phyloP scores from a whole-genome alignment of 495 filamentous ascomycete species.

The Neurospora sp. region DNA sequence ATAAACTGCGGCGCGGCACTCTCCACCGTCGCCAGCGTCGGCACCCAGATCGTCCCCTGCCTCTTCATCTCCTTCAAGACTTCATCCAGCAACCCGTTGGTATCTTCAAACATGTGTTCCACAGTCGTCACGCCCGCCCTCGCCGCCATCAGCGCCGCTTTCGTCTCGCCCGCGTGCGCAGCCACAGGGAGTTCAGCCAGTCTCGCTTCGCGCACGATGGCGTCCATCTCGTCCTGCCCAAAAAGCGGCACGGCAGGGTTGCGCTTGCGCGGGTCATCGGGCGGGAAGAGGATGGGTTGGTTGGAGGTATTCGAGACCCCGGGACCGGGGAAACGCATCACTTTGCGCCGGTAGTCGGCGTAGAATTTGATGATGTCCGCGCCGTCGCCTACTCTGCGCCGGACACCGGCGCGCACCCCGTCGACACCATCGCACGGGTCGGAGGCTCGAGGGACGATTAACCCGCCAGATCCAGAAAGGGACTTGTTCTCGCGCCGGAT shows the following conservation, averaged over 20 bases:
- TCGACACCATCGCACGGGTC: constrained; percentile 36
- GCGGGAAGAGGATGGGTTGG: constrained; percentile 13
- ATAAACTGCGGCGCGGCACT: constrained; percentile 13
- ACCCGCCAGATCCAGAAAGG: too few relatives aligned
- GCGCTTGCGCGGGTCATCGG: constrained; percentile 5
- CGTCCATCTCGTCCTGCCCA: constrained; percentile 40
- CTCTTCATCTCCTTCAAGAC: constrained; percentile 28
- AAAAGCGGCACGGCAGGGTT: constrained; percentile 36
- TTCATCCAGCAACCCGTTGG: constrained; percentile 23
- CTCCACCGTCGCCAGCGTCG: constrained; percentile 37
- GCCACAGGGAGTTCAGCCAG: constrained; percentile 31
- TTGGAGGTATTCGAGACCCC: constrained; percentile 12
- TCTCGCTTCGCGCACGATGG: constrained; percentile 38
- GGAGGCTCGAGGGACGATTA: constrained; percentile 24
- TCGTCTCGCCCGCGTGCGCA: constrained; percentile 33
- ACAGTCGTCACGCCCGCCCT: constrained; percentile 40
- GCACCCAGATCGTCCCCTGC: constrained; percentile 36
- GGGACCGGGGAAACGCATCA: constrained; percentile 32
- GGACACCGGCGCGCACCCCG: constrained; percentile 35
- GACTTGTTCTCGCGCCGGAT: constrained; percentile 32
- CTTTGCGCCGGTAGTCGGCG: constrained; percentile 39
- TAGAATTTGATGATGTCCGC: constrained; percentile 46
- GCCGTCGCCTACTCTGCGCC: constrained; percentile 36
- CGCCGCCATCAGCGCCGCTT: constrained; percentile 35
- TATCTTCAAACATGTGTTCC: constrained; percentile 38